These are phyloP conservation scores for Mucor mucedo DNA, from an alignment of 371 early-diverging fungal genomes.

Conservation along the genomic window DNA sequence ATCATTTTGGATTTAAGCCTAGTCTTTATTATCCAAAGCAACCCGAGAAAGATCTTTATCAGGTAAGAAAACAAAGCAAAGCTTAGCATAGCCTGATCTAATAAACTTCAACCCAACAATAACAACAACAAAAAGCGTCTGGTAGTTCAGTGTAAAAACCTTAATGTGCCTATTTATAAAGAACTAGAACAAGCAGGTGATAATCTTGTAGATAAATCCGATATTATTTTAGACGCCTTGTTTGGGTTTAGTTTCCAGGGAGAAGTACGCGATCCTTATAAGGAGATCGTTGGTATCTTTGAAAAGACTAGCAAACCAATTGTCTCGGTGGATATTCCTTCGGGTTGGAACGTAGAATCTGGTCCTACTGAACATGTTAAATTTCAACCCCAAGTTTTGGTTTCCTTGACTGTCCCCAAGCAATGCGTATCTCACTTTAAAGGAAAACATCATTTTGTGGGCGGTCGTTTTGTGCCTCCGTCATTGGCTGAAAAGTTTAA, in stretches of 20 bases:
- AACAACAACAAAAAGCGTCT: constrained; percentile 47
- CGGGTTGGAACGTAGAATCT: constrained; percentile 91
- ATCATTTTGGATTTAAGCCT: constrained; percentile 86
- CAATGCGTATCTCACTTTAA: constrained; percentile 67
- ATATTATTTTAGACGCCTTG: constrained; percentile 86
- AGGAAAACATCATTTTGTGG: constrained; percentile 84
- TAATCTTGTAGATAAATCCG: constrained; percentile 32
- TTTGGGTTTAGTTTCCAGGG: constrained; percentile 93
- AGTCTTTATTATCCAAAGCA: constrained; percentile 81
- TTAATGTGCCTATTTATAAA: constrained; percentile 67
- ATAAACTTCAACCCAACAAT: neutral
- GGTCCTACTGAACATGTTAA: constrained; percentile 59
- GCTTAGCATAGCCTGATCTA: neutral
- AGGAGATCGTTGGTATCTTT: constrained; percentile 61
- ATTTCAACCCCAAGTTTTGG: constrained; percentile 77
- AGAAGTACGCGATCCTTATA: constrained; percentile 81
- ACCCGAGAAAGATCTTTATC: constrained; percentile 68
- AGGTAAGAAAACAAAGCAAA: constrained; percentile 39
- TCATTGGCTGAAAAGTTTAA: constrained; percentile 63
- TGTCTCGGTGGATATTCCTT: constrained; percentile 90
- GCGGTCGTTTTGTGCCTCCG: constrained; percentile 87
- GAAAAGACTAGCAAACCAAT: constrained; percentile 61
- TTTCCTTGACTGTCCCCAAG: constrained; percentile 94
- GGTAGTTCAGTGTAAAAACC: constrained; percentile 69
- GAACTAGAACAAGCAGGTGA: constrained; percentile 15